Evolutionary conservation across 1,284 basidiomycete genomes (phyloP), one percentile per base, ranked within the genome.

Genomic region (Rhodotorula sp.): DNA sequence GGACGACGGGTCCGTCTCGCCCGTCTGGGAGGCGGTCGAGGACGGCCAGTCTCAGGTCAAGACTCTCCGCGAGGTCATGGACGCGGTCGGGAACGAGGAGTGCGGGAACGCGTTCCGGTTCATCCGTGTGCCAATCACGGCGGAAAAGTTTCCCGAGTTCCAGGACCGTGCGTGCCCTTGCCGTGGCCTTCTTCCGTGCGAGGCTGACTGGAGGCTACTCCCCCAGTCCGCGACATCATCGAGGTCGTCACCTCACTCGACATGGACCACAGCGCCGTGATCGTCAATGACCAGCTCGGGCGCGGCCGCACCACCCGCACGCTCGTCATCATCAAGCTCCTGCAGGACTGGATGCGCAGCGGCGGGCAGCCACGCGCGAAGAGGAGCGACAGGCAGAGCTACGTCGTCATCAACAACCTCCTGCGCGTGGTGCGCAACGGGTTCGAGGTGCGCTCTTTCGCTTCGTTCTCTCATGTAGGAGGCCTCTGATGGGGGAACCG

Each of bases 201-300:
- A 25, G 19, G 9, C 50, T 51, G 50, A 51, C 50, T n/a, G 27
- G 12, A 13, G 10, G 17, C 13, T 2, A 5, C 4, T 3, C 17
- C 25, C 8, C 25, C 44, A 70, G 80, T 83, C 36, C 73, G 76
- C 53, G 81, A 81, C 56, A 85, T 99, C 39, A 90, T 97, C 73
- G 89, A 92, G 57, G 86, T 95, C 0, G 91, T 94, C 54, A 85
- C 92, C 57, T 84, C 89, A n/a, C 88, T 89, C 39, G 86, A 90
- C 67, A 86, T 61, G 9, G 59, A 71, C 37, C 59, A 89, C 7
- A 89, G 90, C 0, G 92, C 94, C 0, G 91, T 99, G 72, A 90
- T 99, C 36, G 87, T 99, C 64, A 99, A 99, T 80, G 97, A 95
- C 79, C 97, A 99, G 82, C 87, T 99, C 7, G 96, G 73, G 13